A percentile compares a stretch with the other conserved stretches of the same genome.
These are phyloP conservation scores for Penicillium sp. DNA, from an alignment of 2,329 filamentous ascomycete species.

Conservation along the genomic window DNA sequence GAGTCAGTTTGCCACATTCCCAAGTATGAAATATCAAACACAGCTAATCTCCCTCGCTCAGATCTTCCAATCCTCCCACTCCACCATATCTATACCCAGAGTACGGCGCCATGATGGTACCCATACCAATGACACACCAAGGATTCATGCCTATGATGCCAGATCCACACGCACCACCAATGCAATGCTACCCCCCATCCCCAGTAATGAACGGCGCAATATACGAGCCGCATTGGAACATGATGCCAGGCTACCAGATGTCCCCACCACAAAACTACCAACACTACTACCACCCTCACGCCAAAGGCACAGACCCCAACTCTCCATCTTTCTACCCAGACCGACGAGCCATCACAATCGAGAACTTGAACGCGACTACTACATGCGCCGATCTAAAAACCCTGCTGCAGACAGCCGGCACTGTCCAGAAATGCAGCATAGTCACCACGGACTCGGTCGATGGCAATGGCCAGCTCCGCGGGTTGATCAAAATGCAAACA, in stretches of 20 bases:
- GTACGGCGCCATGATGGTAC: conserved; percentile 27
- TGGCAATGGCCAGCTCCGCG: conserved; percentile 27
- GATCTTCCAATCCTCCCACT: conserved; percentile 23
- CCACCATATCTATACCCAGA: conserved; percentile 29
- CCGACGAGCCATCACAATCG: conserved; percentile 28
- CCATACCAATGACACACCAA: conserved; percentile 21
- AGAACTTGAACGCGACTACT: conserved; percentile 33
- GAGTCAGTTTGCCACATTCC: conserved; percentile 31
- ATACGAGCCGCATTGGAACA: conserved; percentile 30
- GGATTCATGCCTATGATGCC: conserved; percentile 32
- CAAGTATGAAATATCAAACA: not conserved
- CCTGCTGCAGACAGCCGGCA: conserved; percentile 32
- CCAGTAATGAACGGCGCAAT: conserved; percentile 27
- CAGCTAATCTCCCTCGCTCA: conserved; percentile 7
- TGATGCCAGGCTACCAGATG: conserved; percentile 33
- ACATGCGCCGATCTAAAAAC: conserved; percentile 30
- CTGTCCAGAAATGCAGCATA: conserved; percentile 34
- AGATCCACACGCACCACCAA: conserved; percentile 20
- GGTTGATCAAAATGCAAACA: conserved; percentile 30
- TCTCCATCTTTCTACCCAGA: conserved; percentile 6
- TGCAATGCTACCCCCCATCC: conserved; percentile 31
- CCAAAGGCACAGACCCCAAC: conserved; percentile 10
- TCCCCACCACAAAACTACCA: conserved; percentile 19
- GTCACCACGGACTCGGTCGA: conserved; percentile 21
- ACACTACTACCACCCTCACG: conserved; percentile 4